These are phyloP conservation scores for Coniferiporia sulphurascens DNA, from an alignment of 1,284 basidiomycete genomes.

Conservation along the genomic window DNA sequence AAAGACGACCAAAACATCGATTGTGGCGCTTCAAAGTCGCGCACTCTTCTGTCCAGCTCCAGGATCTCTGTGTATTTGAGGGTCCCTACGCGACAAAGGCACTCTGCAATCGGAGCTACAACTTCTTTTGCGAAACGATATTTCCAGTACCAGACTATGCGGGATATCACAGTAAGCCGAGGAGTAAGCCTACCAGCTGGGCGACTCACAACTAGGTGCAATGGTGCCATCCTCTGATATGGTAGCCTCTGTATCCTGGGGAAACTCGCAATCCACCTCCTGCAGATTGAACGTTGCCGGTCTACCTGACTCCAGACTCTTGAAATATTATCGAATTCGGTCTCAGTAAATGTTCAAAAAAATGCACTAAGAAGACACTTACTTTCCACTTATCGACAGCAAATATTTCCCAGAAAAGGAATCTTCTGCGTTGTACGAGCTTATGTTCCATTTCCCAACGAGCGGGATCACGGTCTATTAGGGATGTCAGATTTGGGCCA, in stretches of 20 bases:
- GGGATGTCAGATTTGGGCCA: neutral
- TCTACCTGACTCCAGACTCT: slow-evolving; percentile 15
- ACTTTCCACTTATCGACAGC: slow-evolving; percentile 16
- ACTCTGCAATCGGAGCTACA: slow-evolving; percentile 2
- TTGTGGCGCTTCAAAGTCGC: slow-evolving; percentile 10
- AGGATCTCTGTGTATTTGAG: slow-evolving; percentile 16
- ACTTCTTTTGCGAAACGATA: slow-evolving; percentile 12
- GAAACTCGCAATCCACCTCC: slow-evolving; percentile 16
- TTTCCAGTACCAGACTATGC: slow-evolving; percentile 11
- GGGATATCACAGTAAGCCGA: neutral
- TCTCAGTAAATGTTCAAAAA: neutral
- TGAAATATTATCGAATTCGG: neutral
- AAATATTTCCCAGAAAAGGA: slow-evolving; percentile 27
- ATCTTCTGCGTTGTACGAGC: slow-evolving; percentile 23
- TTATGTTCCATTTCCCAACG: slow-evolving; percentile 25
- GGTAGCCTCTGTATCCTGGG: slow-evolving; percentile 11
- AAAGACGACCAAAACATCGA: neutral
- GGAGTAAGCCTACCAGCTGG: neutral
- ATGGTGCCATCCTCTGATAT: slow-evolving; percentile 6
- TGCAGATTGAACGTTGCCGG: slow-evolving; percentile 15
- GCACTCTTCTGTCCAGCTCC: slow-evolving; percentile 15
- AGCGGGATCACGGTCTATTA: slow-evolving; percentile 26
- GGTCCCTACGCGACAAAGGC: slow-evolving; percentile 2
- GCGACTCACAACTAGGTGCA: slow-evolving; percentile 8
- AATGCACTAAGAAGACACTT: neutral